Percentiles rank a stretch among this genome's conserved stretches.
These are phyloP conservation scores for Ophiostoma quercus DNA, from an alignment of 2,329 filamentous ascomycete species.

Conservation along the genomic window DNA sequence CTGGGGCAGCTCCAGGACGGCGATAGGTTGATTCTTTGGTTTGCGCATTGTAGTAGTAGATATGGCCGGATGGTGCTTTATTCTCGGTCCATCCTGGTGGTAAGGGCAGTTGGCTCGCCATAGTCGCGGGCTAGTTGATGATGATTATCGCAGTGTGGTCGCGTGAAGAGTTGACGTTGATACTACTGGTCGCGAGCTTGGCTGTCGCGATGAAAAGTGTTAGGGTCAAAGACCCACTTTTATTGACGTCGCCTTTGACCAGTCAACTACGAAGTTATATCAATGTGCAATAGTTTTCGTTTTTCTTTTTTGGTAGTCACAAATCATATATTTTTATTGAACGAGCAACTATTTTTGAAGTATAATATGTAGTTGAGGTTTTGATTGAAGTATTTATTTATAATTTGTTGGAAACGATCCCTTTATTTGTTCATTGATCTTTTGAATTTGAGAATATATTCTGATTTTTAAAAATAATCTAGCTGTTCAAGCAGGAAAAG, in stretches of 20 bases:
- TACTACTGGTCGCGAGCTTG: not conserved
- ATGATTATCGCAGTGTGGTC: not conserved
- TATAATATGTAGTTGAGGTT: too few relatives aligned
- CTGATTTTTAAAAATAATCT: too few relatives aligned
- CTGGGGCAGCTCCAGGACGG: constrained; percentile 46
- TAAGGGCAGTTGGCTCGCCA: constrained; percentile 53
- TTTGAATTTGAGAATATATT: too few relatives aligned
- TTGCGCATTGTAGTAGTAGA: constrained; percentile 78
- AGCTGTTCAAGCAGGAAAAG: too few relatives aligned
- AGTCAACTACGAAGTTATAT: not conserved
- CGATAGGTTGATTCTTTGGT: constrained; percentile 86
- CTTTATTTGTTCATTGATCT: too few relatives aligned
- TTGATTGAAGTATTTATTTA: too few relatives aligned
- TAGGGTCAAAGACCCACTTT: not conserved
- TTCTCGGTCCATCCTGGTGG: constrained; percentile 88
- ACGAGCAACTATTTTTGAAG: too few relatives aligned
- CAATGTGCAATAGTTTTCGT: not conserved
- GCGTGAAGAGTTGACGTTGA: not conserved
- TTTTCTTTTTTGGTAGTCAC: not conserved
- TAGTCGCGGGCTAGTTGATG: not conserved
- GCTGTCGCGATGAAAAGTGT: constrained; percentile 10
- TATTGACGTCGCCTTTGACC: not conserved
- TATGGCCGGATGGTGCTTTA: constrained; percentile 78
- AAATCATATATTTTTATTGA: too few relatives aligned
- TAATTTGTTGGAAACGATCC: too few relatives aligned